Evolutionary conservation across 2,329 filamentous ascomycete genomes (phyloP).

Genomic region (Monilinia laxa): DNA sequence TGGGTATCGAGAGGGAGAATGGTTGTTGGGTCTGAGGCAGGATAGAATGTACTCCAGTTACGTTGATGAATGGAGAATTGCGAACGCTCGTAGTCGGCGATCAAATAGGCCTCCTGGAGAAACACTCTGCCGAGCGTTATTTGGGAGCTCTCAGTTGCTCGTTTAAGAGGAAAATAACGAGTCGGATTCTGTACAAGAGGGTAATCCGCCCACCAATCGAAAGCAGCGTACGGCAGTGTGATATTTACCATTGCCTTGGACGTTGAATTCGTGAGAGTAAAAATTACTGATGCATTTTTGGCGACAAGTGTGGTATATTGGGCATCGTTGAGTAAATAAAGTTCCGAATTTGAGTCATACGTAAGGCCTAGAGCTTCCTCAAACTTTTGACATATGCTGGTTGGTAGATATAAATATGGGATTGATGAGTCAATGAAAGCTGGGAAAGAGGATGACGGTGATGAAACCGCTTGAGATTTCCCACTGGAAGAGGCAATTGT

Average conservation of each 20-base stretch:
- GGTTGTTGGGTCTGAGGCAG: slow-evolving; percentile 26
- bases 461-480: slow-evolving; percentile 25
- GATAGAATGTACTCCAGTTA: slow-evolving; percentile 29
- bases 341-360: slow-evolving; percentile 41
- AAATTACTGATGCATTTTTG: slow-evolving; percentile 41
- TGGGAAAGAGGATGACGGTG: slow-evolving; percentile 26
- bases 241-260: slow-evolving; percentile 39
- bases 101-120: slow-evolving; percentile 43
- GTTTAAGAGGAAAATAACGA: slow-evolving; percentile 44
- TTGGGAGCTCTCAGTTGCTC: slow-evolving; percentile 40
- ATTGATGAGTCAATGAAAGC: slow-evolving; percentile 44
- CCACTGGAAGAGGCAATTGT: slow-evolving; percentile 30
- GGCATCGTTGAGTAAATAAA: slow-evolving; percentile 42
- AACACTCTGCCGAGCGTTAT: slow-evolving; percentile 45
- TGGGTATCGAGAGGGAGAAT: slow-evolving; percentile 25
- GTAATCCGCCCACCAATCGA: slow-evolving; percentile 42
- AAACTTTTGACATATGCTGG: slow-evolving; percentile 41
- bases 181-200: slow-evolving; percentile 37
- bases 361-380: slow-evolving; percentile 42
- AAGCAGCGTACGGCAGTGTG: slow-evolving; percentile 43
- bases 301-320: slow-evolving; percentile 33
- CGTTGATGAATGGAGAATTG: slow-evolving; percentile 44
- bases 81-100: slow-evolving; percentile 45
- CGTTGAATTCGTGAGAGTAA: slow-evolving; percentile 40
- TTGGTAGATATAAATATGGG: slow-evolving; percentile 44